phyloP scores from a whole-genome alignment of 345 rosid genomes.

The Leavenworthia alabamica region DNA sequence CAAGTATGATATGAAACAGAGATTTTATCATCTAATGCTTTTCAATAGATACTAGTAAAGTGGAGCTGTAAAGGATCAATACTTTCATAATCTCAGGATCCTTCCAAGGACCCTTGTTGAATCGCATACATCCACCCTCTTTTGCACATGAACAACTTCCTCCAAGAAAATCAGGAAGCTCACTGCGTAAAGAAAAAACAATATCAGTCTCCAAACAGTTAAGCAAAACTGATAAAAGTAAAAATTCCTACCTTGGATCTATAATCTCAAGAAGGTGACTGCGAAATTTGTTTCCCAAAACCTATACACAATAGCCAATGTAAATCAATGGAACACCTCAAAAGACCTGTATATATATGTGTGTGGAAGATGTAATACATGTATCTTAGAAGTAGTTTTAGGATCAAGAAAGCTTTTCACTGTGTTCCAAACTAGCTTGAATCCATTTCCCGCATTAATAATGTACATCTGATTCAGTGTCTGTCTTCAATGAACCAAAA shows the following conservation, averaged over 20 bases:
- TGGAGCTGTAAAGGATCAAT: slow-evolving; percentile 20
- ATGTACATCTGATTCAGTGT: slow-evolving; percentile 91
- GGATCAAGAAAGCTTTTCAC: slow-evolving; percentile 89
- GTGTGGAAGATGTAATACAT: slow-evolving; percentile 37
- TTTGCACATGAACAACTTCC: slow-evolving; percentile 74
- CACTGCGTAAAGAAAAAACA: slow-evolving; percentile 39
- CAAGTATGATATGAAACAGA: slow-evolving; percentile 20
- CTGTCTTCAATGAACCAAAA: slow-evolving; percentile 43
- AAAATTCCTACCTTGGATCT: slow-evolving; percentile 56
- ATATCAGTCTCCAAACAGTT: slow-evolving; percentile 9
- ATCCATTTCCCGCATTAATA: slow-evolving; percentile 81
- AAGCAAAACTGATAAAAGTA: neutral
- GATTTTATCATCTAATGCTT: slow-evolving; percentile 7
- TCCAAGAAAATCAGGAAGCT: slow-evolving; percentile 94
- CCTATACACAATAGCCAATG: slow-evolving; percentile 43
- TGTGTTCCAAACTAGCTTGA: slow-evolving; percentile 83
- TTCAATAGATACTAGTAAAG: neutral
- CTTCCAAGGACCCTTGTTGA: slow-evolving; percentile 92
- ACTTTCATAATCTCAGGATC: slow-evolving; percentile 83
- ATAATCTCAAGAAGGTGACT: slow-evolving; percentile 68
- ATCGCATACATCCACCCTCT: slow-evolving; percentile 79
- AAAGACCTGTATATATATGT: neutral
- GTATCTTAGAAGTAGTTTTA: slow-evolving; percentile 79
- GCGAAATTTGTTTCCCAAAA: slow-evolving; percentile 71
- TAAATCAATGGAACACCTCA: slow-evolving; percentile 15